phyloP scores from a whole-genome alignment of 2,329 filamentous ascomycete genomes.

The Zarea fungicola region DNA sequence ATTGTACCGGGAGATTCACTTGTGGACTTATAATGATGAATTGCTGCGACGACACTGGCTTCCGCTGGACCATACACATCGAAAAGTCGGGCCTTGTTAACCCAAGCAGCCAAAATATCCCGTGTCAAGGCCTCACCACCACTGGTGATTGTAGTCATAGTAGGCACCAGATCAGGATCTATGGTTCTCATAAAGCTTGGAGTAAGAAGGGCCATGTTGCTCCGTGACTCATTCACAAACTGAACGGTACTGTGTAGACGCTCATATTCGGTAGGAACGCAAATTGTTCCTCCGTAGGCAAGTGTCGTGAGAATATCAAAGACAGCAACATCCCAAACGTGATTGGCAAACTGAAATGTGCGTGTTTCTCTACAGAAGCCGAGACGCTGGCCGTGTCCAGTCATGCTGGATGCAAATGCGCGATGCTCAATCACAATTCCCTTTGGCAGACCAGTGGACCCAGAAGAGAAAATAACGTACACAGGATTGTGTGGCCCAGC shows the following conservation, averaged over 20 bases:
- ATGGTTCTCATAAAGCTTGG: constrained; percentile 17
- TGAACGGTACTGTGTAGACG: constrained; percentile 8
- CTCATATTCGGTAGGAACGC: constrained; percentile 14
- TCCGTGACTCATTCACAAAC: constrained; percentile 5
- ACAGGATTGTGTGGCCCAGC: not conserved
- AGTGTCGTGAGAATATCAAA: constrained; percentile 14
- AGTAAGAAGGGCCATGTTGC: constrained; percentile 15
- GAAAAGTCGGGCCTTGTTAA: constrained; percentile 15
- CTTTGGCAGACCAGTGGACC: constrained; percentile 16
- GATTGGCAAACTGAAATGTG: constrained; percentile 11
- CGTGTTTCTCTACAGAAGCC: not conserved
- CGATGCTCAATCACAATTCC: constrained; percentile 15
- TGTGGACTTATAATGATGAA: not conserved
- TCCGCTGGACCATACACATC: constrained; percentile 29
- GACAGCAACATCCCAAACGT: constrained; percentile 16
- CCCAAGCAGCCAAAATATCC: constrained; percentile 14
- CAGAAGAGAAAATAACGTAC: constrained; percentile 15
- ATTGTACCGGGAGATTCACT: not conserved
- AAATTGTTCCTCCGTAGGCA: constrained; percentile 11
- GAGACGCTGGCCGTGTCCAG: not conserved
- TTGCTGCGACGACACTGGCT: constrained; percentile 22
- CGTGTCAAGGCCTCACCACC: constrained; percentile 27
- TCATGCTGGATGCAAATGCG: not conserved
- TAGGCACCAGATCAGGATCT: constrained; percentile 14
- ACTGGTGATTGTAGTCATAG: constrained; percentile 13